Evolutionary conservation across 768 basidiomycete genomes (phyloP), one percentile per base, ranked within the genome.

Genomic region (Dioszegia aurantiaca): DNA sequence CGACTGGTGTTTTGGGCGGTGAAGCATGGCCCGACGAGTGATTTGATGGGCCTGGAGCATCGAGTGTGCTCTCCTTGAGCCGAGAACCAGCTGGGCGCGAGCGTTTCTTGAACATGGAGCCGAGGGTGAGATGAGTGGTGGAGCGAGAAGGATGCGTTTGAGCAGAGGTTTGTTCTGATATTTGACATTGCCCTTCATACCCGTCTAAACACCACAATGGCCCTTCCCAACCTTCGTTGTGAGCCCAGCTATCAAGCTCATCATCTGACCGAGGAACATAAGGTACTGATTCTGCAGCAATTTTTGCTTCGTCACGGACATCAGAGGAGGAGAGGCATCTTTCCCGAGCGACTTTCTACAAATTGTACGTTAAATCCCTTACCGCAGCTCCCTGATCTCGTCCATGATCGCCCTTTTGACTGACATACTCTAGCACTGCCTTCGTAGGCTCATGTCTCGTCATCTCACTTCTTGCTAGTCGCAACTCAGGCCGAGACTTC

Each of bases 71-170:
- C 44, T 51, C 47, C 54, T 74, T 77, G 45, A 64, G 64, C n/a
- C 76, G 69, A 24, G 74, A 70, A 2, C 60, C 56, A 14, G 70
- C 52, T 11, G 78, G 75, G n/a, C 78, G 61, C 1, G 73, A 65
- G 10, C 77, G 70, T 58, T 79, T 79, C 67, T 79, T 79, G 70
- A 79, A 78, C 76, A 79, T 77, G 19, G 40, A 21, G 21, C 21
- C 19, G 36, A 37, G 21, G 28, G 9, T 30, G 17, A 30, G 26
- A n/a, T 10, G 30, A 36, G 31, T n/a, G 37, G 31, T 30, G 21
- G 48, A 30, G 17, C 21, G 48, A 45, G 44, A 24, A 9, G 17
- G 36, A 37, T 37, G 9, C 17, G 21, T n/a, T 6, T 39, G 47
- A 31, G n/a, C 19, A 12, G 30, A 23, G 49, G 19, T 45, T 23